These are phyloP conservation scores for Dendrostoma leiphaemia DNA, from an alignment of 2,329 filamentous ascomycete species.

Conservation along the genomic window DNA sequence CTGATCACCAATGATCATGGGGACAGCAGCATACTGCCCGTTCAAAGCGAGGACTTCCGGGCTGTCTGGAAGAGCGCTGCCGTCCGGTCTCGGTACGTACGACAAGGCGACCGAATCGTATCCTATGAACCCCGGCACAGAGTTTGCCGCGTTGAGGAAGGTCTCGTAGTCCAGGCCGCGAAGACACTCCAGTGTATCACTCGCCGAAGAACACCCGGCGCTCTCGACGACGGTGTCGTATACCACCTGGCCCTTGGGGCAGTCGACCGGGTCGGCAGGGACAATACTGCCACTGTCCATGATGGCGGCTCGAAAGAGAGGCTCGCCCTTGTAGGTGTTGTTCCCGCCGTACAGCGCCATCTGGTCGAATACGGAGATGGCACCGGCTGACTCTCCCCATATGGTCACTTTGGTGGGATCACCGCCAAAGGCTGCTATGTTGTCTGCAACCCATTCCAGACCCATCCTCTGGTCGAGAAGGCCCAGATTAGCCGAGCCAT, in stretches of 20 bases:
- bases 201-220: slow-evolving; percentile 58
- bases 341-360: slow-evolving; percentile 73
- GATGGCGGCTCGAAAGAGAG: slow-evolving; percentile 73
- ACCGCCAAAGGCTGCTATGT: slow-evolving; percentile 75
- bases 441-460: slow-evolving; percentile 71
- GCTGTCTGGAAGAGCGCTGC: slow-evolving; percentile 57
- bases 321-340: slow-evolving; percentile 70
- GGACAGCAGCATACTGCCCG: slow-evolving; percentile 50
- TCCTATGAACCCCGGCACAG: slow-evolving; percentile 65
- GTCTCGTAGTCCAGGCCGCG: slow-evolving; percentile 56
- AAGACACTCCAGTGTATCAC: slow-evolving; percentile 64
- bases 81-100: slow-evolving; percentile 74
- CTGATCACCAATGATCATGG: slow-evolving; percentile 65
- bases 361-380: slow-evolving; percentile 74
- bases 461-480: slow-evolving; percentile 71
- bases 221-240: slow-evolving; percentile 61
- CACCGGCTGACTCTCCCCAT: slow-evolving; percentile 71
- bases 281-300: slow-evolving; percentile 71
- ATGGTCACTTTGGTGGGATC: slow-evolving; percentile 77
- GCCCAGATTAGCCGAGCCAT: slow-evolving; percentile 69
- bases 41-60: slow-evolving; percentile 55
- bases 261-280: slow-evolving; percentile 63
- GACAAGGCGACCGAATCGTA: slow-evolving; percentile 69
- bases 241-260: slow-evolving; percentile 60
- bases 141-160: slow-evolving; percentile 66